A percentile compares a stretch with the other conserved stretches of the same genome.
Conservation (phyloP, 306 rosid species). For the Dryas octopetala region DNA sequence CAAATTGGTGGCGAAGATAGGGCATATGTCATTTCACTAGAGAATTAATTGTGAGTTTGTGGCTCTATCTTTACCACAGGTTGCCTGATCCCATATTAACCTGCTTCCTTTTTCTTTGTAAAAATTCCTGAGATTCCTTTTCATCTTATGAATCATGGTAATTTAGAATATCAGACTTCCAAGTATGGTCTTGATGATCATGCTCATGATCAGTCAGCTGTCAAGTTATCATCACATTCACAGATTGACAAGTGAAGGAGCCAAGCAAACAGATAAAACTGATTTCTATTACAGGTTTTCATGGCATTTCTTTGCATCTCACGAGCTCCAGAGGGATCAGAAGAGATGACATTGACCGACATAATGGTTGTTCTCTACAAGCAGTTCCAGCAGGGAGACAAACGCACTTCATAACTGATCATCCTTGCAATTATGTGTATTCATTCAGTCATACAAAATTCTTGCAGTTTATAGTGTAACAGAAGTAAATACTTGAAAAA, state of each 20-base stretch:
- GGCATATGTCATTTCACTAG: too few relatives aligned
- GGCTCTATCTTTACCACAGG: too few relatives aligned
- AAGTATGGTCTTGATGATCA: slow-evolving; percentile 16
- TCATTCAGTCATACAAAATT: slow-evolving; percentile 35
- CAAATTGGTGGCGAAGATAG: too few relatives aligned
- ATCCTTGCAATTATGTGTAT: slow-evolving; percentile 23
- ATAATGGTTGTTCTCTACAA: slow-evolving; percentile 54
- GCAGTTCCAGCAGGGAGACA: slow-evolving; percentile 69
- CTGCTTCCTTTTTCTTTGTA: too few relatives aligned
- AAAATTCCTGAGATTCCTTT: too few relatives aligned
- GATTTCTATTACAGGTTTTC: slow-evolving; percentile 36
- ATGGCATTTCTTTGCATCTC: slow-evolving; percentile 37
- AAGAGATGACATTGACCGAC: slow-evolving; percentile 30
- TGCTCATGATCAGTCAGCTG: slow-evolving; percentile 50
- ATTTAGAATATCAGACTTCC: too few relatives aligned
- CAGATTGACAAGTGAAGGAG: slow-evolving; percentile 36
- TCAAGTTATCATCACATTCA: slow-evolving; percentile 46
- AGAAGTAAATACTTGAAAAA: too few relatives aligned
- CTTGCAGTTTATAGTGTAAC: slow-evolving; percentile 33
- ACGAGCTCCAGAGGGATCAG: slow-evolving; percentile 36
- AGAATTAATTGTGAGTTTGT: too few relatives aligned
- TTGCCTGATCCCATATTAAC: too few relatives aligned
- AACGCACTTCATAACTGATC: slow-evolving; percentile 82
- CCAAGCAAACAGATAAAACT: slow-evolving; percentile 34
- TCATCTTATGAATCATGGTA: too few relatives aligned